A percentile compares a stretch with the other conserved stretches of the same genome.
Conservation (phyloP, 2,329 filamentous ascomycete genomes). For the Aspergillus chevalieri region DNA sequence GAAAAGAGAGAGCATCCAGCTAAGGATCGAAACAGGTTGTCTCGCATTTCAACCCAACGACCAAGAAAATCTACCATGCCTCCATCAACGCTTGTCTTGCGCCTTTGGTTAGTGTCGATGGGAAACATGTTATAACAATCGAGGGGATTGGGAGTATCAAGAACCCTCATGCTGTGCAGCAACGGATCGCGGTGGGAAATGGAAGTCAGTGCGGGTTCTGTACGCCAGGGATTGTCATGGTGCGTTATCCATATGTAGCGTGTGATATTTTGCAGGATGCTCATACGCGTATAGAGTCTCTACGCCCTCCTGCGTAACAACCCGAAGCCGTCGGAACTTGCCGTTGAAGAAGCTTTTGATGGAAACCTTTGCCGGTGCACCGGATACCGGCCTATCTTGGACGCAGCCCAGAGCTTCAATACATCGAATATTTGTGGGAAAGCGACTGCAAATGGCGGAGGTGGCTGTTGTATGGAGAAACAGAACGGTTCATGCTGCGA, state of each 20-base stretch:
- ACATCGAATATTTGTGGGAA: conserved; percentile 48
- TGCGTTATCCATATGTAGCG: neutral
- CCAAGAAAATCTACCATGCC: conserved; percentile 88
- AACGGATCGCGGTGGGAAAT: conserved; percentile 79
- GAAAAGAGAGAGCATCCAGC: conserved; percentile 18
- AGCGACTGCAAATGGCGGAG: conserved; percentile 52
- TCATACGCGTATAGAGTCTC: conserved; percentile 37
- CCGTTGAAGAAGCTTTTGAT: conserved; percentile 64
- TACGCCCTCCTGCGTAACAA: conserved; percentile 46
- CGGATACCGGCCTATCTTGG: conserved; percentile 77
- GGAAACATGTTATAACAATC: conserved; percentile 89
- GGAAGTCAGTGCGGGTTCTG: conserved; percentile 80
- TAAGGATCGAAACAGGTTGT: conserved; percentile 51
- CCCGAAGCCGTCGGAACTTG: conserved; percentile 69
- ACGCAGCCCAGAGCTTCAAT: conserved; percentile 74
- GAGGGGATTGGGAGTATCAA: conserved; percentile 81
- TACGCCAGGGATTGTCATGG: conserved; percentile 83
- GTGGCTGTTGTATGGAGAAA: conserved; percentile 68
- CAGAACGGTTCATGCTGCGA: conserved; percentile 65
- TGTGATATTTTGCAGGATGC: no score
- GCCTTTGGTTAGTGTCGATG: conserved; percentile 60
- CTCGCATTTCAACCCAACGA: conserved; percentile 70
- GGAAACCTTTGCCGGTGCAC: conserved; percentile 85
- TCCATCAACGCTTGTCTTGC: conserved; percentile 95
- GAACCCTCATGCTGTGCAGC: conserved; percentile 73